phyloP scores from a whole-genome alignment of 352 stramenopile genomes.

The Phytophthora multivora region DNA sequence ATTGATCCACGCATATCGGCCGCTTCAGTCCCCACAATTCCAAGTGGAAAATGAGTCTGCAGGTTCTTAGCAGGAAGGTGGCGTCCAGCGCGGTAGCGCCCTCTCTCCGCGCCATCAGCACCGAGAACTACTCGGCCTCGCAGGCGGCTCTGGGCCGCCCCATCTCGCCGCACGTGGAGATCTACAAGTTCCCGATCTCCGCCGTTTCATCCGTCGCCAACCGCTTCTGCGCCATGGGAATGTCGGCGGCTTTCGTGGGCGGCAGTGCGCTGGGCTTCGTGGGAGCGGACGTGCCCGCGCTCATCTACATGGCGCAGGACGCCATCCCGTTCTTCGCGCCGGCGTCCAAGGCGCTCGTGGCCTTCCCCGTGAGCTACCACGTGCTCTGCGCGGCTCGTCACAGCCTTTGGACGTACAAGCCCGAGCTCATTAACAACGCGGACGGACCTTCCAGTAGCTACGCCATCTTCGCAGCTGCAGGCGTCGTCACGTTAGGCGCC shows the following conservation, averaged over 20 bases:
- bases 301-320: slow-evolving; percentile 84
- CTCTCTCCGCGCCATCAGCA: slow-evolving; percentile 38
- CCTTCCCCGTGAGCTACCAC: slow-evolving; percentile 96
- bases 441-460: slow-evolving; percentile 54
- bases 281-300: slow-evolving; percentile 70
- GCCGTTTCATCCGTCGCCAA: slow-evolving; percentile 95
- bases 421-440: slow-evolving; percentile 84
- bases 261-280: slow-evolving; percentile 77
- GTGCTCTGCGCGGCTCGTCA: slow-evolving; percentile 89
- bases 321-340: slow-evolving; percentile 67
- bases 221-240: slow-evolving; percentile 87
- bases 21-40: slow-evolving; percentile 26
- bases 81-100: slow-evolving; percentile 20
- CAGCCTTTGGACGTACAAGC: slow-evolving; percentile 91
- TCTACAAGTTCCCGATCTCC: slow-evolving; percentile 95
- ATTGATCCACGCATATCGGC: neutral
- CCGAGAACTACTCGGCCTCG: slow-evolving; percentile 76
- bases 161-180: slow-evolving; percentile 95
- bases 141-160: slow-evolving; percentile 90
- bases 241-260: slow-evolving; percentile 84
- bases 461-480: slow-evolving; percentile 54
- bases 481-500: slow-evolving; percentile 50
- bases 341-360: slow-evolving; percentile 92
- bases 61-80: slow-evolving; percentile 40
- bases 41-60: slow-evolving; percentile 36